Percentiles rank a stretch among this genome's conserved stretches.
Conservation (phyloP, 306 rosid genomes). For the Inga oerstediana region DNA sequence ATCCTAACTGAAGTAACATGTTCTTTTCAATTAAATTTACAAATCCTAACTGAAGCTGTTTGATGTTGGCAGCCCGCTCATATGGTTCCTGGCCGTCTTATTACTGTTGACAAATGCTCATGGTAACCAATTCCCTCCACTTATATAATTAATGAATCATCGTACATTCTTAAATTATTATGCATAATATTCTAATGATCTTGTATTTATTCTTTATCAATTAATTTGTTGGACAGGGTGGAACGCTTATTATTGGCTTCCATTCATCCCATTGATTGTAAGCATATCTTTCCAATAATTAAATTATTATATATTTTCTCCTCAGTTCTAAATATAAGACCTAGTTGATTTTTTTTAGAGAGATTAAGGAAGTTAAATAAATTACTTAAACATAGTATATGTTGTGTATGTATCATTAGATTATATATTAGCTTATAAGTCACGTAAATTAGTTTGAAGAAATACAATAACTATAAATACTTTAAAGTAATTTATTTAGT, state of each 20-base stretch:
- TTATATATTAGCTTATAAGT: too few species aligned
- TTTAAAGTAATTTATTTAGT: too few species aligned
- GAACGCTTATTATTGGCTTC: constrained; percentile 78
- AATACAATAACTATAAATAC: too few species aligned
- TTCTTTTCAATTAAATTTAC: background rate
- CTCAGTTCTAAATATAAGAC: too few species aligned
- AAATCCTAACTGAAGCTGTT: background rate
- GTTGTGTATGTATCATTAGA: too few species aligned
- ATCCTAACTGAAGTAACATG: too few species aligned
- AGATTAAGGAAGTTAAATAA: too few species aligned
- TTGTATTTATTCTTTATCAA: too few species aligned
- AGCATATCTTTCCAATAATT: constrained; percentile 30
- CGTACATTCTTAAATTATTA: background rate
- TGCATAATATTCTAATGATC: background rate
- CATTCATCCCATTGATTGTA: constrained; percentile 75
- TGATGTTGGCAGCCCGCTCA: constrained; percentile 64
- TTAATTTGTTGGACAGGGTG: constrained; percentile 54
- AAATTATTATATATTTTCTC: too few species aligned
- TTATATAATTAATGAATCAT: background rate
- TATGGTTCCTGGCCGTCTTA: constrained; percentile 78
- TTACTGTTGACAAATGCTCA: constrained; percentile 60
- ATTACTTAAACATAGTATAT: too few species aligned
- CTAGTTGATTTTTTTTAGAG: too few species aligned
- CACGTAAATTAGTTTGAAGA: too few species aligned
- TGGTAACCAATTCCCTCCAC: constrained; percentile 47